A percentile compares a stretch with the other conserved stretches of the same genome.
Conservation (phyloP, 2,329 filamentous ascomycete genomes). For the Cryphonectria radicalis region DNA sequence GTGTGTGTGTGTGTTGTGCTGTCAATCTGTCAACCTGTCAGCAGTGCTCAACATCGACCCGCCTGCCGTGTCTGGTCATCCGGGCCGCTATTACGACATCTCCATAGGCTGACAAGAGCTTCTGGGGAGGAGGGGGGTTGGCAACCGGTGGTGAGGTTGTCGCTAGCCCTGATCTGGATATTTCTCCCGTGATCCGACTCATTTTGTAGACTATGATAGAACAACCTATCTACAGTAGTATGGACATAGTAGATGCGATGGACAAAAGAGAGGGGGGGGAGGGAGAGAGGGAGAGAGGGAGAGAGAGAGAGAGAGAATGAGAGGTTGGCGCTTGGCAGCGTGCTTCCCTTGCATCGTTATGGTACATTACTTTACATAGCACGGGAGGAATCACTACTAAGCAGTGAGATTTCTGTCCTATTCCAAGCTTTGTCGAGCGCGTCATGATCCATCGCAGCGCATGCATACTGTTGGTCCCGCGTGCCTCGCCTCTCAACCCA, state of each 20-base stretch:
- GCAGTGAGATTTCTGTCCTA: background rate
- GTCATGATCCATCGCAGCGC: background rate
- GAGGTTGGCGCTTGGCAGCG: background rate
- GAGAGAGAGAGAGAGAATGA: background rate
- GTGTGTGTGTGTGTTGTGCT: background rate
- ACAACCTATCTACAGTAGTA: background rate
- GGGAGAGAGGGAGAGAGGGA: too few species aligned
- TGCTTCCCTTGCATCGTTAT: background rate
- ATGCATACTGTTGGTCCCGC: too few species aligned
- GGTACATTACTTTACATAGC: background rate
- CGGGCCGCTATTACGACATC: constrained; percentile 17
- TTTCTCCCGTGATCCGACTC: background rate
- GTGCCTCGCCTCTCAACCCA: too few species aligned
- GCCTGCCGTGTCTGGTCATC: constrained; percentile 17
- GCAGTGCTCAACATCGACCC: background rate
- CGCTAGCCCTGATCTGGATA: background rate
- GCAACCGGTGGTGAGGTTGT: background rate
- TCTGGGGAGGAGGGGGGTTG: background rate
- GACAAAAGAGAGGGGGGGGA: too few species aligned
- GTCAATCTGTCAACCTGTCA: background rate
- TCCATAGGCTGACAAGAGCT: background rate
- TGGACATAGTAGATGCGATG: background rate
- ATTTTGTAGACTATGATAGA: background rate
- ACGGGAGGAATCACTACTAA: constrained; percentile 1
- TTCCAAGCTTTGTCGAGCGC: background rate